Evolutionary conservation across 495 filamentous ascomycete genomes (phyloP).

Genomic region (Parathielavia appendiculata): DNA sequence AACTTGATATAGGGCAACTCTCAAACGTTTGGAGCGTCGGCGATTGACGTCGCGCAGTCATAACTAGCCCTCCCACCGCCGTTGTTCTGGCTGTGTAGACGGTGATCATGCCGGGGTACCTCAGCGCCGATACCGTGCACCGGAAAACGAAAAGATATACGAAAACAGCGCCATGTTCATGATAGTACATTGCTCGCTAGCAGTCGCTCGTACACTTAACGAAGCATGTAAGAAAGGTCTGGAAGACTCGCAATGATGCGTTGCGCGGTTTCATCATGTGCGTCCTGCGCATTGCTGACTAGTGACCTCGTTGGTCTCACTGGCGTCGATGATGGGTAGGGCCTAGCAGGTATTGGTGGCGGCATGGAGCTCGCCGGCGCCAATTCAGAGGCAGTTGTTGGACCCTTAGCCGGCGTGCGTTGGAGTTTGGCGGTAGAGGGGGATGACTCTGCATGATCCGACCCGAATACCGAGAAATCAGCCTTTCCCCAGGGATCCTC

Average conservation of each 20-base stretch:
- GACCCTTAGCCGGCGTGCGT: not conserved
- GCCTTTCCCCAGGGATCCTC: slow-evolving; percentile 34
- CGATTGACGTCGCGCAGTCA: too few species aligned
- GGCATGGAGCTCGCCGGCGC: not conserved
- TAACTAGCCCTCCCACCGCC: too few species aligned
- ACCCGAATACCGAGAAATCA: slow-evolving; percentile 39
- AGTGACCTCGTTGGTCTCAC: not conserved
- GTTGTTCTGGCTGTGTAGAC: too few species aligned
- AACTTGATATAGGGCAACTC: slow-evolving; percentile 12
- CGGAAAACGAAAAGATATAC: too few species aligned
- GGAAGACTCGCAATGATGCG: slow-evolving; percentile 42
- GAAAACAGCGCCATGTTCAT: too few species aligned
- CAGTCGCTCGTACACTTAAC: slow-evolving; percentile 6
- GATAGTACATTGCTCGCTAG: not conserved
- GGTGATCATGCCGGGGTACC: too few species aligned
- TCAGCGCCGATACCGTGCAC: too few species aligned
- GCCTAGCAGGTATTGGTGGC: not conserved
- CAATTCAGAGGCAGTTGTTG: not conserved
- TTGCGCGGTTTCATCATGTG: slow-evolving; percentile 9
- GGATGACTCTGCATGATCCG: slow-evolving; percentile 11
- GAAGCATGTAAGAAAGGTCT: slow-evolving; percentile 53
- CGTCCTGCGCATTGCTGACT: not conserved
- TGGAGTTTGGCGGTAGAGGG: not conserved
- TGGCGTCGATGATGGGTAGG: not conserved
- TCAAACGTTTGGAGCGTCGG: slow-evolving; percentile 38